Evolutionary conservation across 129 eudicot genomes (phyloP), one percentile per base, ranked within the genome.

Genomic region (Flaveria linearis): DNA sequence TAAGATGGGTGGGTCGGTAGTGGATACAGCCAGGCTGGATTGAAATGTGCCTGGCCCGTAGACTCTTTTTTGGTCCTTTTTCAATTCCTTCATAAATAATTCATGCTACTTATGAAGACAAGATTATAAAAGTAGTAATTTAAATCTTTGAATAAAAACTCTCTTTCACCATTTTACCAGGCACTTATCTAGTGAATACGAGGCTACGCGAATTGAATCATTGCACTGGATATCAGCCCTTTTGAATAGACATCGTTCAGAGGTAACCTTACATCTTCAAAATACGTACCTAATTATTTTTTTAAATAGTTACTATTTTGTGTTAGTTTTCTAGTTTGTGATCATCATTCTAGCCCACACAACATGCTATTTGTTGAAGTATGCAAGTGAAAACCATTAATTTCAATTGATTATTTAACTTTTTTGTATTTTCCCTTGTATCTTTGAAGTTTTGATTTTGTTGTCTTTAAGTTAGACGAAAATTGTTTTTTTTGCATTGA

Each of bases 161-260:
- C 23, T 52, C 20, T 52, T 16, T 52, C 58, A 57, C 15, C 63
- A 57, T 57, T 73, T 55, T 83, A 25, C 52, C 87, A 94, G 98
- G 82, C 96, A 91, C 79, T 83, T 94, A 77, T 85, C 96, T 51
- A 94, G 90, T 84, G 96, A 94, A 81, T 84, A 88, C 86, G 97
- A 91, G 87, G 99, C 99, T 41, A 91, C 99, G 53, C 93, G 99
- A 61, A 91, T 89, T 62, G 99, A 94, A 84, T 90, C 99, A 53
- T 76, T 94, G 85, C 93, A 94, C 77, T 94, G 99, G 99, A 87
- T 94, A 82, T 89, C 92, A 75, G 85, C 92, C 73, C 96, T 94
- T 69, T 65, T 94, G 69, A 84, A 87, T 67, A 91, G 92, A 79
- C 92, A 94, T 71, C 89, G 97, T 17, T 56, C 74, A 5, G 92